phyloP scores from a whole-genome alignment of 2,329 filamentous ascomycete species.

The Colletotrichum liaoningense region DNA sequence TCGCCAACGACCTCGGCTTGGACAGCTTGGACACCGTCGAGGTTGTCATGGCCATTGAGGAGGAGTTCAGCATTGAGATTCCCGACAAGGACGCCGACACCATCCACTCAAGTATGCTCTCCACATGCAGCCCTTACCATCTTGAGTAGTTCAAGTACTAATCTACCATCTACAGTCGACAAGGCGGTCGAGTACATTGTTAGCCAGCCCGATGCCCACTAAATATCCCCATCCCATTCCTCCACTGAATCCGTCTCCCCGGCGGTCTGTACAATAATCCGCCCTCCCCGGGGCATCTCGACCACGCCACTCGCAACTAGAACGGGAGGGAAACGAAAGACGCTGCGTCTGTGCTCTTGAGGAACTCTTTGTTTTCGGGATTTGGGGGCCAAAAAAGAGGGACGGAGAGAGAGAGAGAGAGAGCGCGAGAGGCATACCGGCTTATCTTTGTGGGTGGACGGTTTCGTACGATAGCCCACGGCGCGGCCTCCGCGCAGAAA shows the following conservation, averaged over 20 bases:
- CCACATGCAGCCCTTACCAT: neutral
- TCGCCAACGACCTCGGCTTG: conserved; percentile 95
- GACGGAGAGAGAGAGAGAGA: neutral
- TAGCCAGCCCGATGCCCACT: conserved; percentile 90
- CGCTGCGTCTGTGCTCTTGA: conserved; percentile 18
- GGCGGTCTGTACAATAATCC: conserved; percentile 37
- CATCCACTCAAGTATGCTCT: conserved; percentile 87
- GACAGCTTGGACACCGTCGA: conserved; percentile 99
- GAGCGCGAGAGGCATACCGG: conserved; percentile 1
- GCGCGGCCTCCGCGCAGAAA: conserved; percentile 19
- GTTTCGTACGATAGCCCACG: conserved; percentile 27
- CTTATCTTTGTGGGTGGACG: conserved; percentile 23
- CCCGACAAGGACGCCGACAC: conserved; percentile 96
- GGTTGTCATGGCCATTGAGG: conserved; percentile 99
- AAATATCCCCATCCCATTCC: conserved; percentile 40
- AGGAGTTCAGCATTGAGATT: conserved; percentile 94
- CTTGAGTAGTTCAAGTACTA: conserved; percentile 3
- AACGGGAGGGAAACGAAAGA: conserved; percentile 19
- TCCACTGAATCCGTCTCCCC: conserved; percentile 30
- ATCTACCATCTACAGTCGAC: conserved; percentile 72
- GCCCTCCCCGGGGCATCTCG: conserved; percentile 14
- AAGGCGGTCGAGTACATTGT: conserved; percentile 96
- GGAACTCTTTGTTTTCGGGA: conserved; percentile 10
- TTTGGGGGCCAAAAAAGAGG: neutral
- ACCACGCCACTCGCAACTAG: conserved; percentile 35